Conservation (phyloP, 2,329 filamentous ascomycete genomes). For the Cercospora brassicicola region DNA sequence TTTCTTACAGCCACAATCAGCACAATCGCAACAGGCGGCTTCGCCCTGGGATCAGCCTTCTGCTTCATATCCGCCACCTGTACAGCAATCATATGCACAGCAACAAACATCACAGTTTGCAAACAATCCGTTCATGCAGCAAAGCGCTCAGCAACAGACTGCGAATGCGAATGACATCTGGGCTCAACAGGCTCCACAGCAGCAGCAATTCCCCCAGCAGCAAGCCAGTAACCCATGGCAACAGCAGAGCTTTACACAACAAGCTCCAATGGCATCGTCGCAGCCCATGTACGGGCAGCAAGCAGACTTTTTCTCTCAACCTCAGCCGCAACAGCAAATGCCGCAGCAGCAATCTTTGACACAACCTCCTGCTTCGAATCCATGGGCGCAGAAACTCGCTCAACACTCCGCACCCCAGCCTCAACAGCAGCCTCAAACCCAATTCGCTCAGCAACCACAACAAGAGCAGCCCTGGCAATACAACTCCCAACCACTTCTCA, state of each 20-base stretch:
- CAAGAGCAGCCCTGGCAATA: conserved; percentile 40
- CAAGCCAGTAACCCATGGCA: conserved; percentile 30
- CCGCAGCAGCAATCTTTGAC: conserved; percentile 20
- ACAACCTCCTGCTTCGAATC: conserved; percentile 23
- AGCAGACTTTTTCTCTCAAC: conserved; percentile 33
- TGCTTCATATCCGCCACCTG: conserved; percentile 17
- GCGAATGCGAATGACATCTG: conserved; percentile 46
- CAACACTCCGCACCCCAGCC: conserved; percentile 28
- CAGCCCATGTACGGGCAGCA: conserved; percentile 32
- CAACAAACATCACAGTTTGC: conserved; percentile 55
- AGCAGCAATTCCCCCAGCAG: conserved; percentile 16
- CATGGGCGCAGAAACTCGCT: conserved; percentile 24
- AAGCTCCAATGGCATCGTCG: conserved; percentile 31
- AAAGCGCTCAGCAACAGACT: conserved; percentile 38
- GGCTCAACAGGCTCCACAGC: conserved; percentile 32
- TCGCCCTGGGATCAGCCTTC: conserved; percentile 26
- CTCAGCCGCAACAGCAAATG: conserved; percentile 23
- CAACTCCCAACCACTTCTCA: conserved; percentile 19
- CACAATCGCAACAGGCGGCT: conserved; percentile 29
- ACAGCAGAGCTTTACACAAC: conserved; percentile 38
- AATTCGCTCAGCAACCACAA: conserved; percentile 37
- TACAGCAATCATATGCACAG: conserved; percentile 31
- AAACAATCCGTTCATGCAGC: conserved; percentile 45
- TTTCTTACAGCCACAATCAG: conserved; percentile 33
- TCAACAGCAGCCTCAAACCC: conserved; percentile 34